phyloP scores from a whole-genome alignment of 495 filamentous ascomycete genomes.

The Talaromyces thailandensis region DNA sequence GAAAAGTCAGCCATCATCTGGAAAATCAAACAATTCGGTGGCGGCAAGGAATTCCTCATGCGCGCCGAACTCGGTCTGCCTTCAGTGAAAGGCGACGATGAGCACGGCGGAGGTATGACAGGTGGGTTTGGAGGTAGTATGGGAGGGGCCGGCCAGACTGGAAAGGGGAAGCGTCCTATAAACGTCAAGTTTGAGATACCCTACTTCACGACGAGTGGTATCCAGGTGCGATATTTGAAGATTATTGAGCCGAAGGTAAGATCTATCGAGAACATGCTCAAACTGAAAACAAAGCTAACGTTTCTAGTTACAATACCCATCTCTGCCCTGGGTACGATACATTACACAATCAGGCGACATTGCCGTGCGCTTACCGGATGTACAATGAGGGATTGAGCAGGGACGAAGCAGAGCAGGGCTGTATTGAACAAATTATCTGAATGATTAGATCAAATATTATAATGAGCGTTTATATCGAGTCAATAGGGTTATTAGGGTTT shows the following conservation, averaged over 20 bases:
- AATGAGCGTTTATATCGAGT: not conserved
- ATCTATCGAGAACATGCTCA: conserved; percentile 9
- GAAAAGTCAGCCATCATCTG: conserved; percentile 97
- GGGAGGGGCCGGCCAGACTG: conserved; percentile 55
- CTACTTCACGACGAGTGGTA: conserved; percentile 97
- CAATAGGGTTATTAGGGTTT: not conserved
- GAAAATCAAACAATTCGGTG: conserved; percentile 99
- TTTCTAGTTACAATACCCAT: conserved; percentile 83
- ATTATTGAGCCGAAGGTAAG: conserved; percentile 98
- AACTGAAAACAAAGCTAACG: not conserved
- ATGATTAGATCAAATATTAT: not conserved
- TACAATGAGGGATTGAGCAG: conserved; percentile 42
- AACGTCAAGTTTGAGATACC: conserved; percentile 99
- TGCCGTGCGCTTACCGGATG: conserved; percentile 84
- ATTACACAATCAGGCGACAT: conserved; percentile 97
- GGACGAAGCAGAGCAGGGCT: not conserved
- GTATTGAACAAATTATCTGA: not conserved
- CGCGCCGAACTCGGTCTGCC: conserved; percentile 93
- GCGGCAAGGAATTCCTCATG: conserved; percentile 98
- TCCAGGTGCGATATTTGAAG: conserved; percentile 97
- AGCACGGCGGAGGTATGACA: conserved; percentile 92
- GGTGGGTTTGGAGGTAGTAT: conserved; percentile 94
- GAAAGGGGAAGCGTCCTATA: conserved; percentile 90
- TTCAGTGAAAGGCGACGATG: conserved; percentile 92
- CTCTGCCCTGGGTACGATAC: conserved; percentile 97